Percentiles rank a stretch among this genome's conserved stretches.
Evolutionary conservation across 176 grass and related monocot species (phyloP).

Genomic region (Juncus effusus): DNA sequence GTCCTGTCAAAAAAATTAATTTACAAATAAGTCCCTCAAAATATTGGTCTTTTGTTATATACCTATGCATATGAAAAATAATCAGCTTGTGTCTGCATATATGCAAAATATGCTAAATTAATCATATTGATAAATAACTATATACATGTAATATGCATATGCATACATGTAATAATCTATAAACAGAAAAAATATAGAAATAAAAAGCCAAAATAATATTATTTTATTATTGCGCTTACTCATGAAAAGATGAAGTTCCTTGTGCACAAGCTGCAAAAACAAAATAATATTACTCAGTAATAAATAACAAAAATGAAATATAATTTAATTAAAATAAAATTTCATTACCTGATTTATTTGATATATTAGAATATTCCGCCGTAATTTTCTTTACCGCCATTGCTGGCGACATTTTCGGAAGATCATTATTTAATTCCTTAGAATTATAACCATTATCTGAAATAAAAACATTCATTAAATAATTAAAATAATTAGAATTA

Average conservation of each 20-base stretch:
- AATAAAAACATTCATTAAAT: no score
- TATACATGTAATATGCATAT: background rate
- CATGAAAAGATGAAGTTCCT: conserved; percentile 7
- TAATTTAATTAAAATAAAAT: background rate
- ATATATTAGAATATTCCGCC: conserved; percentile 12
- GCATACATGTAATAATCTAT: conserved; percentile 11
- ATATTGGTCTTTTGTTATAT: conserved; percentile 4
- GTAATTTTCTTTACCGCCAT: conserved; percentile 26
- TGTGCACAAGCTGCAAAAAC: conserved; percentile 10
- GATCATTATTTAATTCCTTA: conserved; percentile 15
- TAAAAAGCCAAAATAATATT: background rate
- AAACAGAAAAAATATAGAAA: conserved; percentile 5
- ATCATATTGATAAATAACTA: background rate
- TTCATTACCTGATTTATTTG: conserved; percentile 15
- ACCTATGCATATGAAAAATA: conserved; percentile 2
- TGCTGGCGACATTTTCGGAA: conserved; percentile 17
- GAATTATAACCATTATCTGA: background rate
- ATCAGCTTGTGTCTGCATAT: background rate
- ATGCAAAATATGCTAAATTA: background rate
- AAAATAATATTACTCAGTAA: conserved; percentile 18
- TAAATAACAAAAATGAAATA: background rate
- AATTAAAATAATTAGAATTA: no score
- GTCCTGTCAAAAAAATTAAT: conserved; percentile 16
- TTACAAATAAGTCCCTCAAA: background rate
- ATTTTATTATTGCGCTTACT: conserved; percentile 11